Base-by-base conservation (phyloP, 2,329 filamentous ascomycete genomes). In the Pyrenophora graminea region DNA sequence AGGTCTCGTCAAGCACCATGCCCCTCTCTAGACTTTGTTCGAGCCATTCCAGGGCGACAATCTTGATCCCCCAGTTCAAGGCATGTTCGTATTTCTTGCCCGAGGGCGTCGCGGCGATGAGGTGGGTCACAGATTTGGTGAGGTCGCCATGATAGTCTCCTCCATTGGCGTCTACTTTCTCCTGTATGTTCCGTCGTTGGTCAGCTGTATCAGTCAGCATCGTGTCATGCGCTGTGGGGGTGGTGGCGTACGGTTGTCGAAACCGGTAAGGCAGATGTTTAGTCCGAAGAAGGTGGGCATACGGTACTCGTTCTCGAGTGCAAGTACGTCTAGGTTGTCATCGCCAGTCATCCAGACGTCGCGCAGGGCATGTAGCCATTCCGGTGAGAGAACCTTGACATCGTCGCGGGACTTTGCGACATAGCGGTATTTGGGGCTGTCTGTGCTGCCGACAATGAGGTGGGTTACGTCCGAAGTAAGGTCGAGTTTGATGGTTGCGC, bases 381-480 rank as follows among this genome's bases (percentile, higher is more conserved):
- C 82, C n/a, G 87, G 84, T 37, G 84, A 84, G 77, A 99, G 86
- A 42, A 91, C 87, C 69, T 85, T 86, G 66, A 99, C 87, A 67
- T 99, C 94, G 40, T 88, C 85, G 45, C 94, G 84, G 71, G 93
- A 89, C 68, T 87, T 90, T 46, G 93, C 94, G 66, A 97, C 93
- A 79, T 96, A 96, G 72, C 87, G 88, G 76, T 99, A 99, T 74
- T 99, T 99, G 42, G 89, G 85, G 1, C 93, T 97, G 70, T 93
- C 85, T 66, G 91, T 89, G 65, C 89, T 87, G 71, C 92, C 94
- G 55, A 96, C 90, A 57, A 99, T 83, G 39, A 99, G 85, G 77
- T 99, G 94, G 4, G 94, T 97, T 40, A 96, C 91, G 72, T 97
- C 91, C 49, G 89, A 90, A n/a, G 92, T 97, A 38, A 99, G 84